Percentiles rank a stretch among this genome's conserved stretches.
Evolutionary conservation across 176 grass and related monocot genomes (phyloP).

Genomic region (Ensete glaucum): DNA sequence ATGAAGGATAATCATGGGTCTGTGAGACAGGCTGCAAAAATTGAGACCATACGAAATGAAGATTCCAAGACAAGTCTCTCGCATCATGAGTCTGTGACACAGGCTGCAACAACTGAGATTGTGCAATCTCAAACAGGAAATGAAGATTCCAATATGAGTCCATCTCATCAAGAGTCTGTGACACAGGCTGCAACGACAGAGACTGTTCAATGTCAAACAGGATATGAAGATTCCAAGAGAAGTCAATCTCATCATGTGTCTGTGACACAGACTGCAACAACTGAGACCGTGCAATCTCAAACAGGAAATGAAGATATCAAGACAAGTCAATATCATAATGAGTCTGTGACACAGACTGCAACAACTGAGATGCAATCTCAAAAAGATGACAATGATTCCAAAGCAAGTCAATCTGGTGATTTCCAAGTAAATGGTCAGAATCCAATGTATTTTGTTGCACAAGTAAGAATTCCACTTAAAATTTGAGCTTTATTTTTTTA

Average conservation of each 20-base stretch:
- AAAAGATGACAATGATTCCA: not conserved
- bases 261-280: not conserved
- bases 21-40: slow-evolving; percentile 6
- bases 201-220: slow-evolving; percentile 2
- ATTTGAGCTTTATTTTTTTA: not conserved
- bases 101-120: not conserved
- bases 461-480: slow-evolving; percentile 38
- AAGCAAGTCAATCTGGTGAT: slow-evolving; percentile 33
- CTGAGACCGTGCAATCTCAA: not conserved
- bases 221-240: slow-evolving; percentile 1
- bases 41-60: slow-evolving; percentile 3
- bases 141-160: slow-evolving; percentile 2
- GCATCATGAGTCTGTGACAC: not conserved
- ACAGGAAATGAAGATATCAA: not conserved
- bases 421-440: slow-evolving; percentile 38
- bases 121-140: slow-evolving; percentile 5
- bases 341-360: too few species aligned
- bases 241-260: slow-evolving; percentile 1
- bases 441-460: slow-evolving; percentile 56
- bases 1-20: slow-evolving; percentile 53
- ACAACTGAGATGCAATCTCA: too few species aligned
- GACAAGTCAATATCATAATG: not conserved
- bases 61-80: not conserved
- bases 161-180: slow-evolving; percentile 33
- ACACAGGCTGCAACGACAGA: slow-evolving; percentile 25